These are phyloP conservation scores for Saccharomycopsis crataegensis DNA, from an alignment of 1,139 yeast genomes.

Conservation along the genomic window DNA sequence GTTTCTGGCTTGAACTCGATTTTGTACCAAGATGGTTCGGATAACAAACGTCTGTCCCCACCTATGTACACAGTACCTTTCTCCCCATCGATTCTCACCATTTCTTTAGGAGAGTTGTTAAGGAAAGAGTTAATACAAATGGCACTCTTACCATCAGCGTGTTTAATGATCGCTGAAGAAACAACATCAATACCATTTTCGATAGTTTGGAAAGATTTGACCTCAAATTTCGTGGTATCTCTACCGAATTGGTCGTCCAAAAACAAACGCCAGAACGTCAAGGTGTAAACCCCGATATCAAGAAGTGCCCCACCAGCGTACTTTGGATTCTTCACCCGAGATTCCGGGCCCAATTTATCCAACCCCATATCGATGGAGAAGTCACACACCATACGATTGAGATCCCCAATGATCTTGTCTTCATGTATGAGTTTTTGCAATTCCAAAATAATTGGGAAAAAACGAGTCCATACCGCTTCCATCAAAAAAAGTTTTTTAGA, in stretches of 20 bases:
- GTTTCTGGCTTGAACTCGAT: slow-evolving; percentile 27
- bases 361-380: slow-evolving; percentile 33
- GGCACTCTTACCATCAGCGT: slow-evolving; percentile 33
- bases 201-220: slow-evolving; percentile 31
- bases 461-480: slow-evolving; percentile 66
- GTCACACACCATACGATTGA: slow-evolving; percentile 37
- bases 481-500: slow-evolving; percentile 41
- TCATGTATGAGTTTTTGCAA: slow-evolving; percentile 37
- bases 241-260: slow-evolving; percentile 29
- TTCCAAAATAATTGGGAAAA: slow-evolving; percentile 42
- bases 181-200: slow-evolving; percentile 32
- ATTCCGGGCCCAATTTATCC: slow-evolving; percentile 26
- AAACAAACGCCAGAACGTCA: slow-evolving; percentile 28
- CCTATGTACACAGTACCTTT: slow-evolving; percentile 17
- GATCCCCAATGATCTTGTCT: slow-evolving; percentile 40
- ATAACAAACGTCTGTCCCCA: slow-evolving; percentile 6
- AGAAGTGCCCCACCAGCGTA: slow-evolving; percentile 57
- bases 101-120: slow-evolving; percentile 1
- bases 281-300: slow-evolving; percentile 48
- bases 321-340: slow-evolving; percentile 36
- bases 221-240: slow-evolving; percentile 27
- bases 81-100: slow-evolving; percentile 16
- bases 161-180: slow-evolving; percentile 30
- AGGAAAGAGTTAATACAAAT: slow-evolving; percentile 32
- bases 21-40: slow-evolving; percentile 21